A percentile compares a stretch with the other conserved stretches of the same genome.
Evolutionary conservation across 768 basidiomycete species (phyloP).

Genomic region (Trichaptum fuscoviolaceum): DNA sequence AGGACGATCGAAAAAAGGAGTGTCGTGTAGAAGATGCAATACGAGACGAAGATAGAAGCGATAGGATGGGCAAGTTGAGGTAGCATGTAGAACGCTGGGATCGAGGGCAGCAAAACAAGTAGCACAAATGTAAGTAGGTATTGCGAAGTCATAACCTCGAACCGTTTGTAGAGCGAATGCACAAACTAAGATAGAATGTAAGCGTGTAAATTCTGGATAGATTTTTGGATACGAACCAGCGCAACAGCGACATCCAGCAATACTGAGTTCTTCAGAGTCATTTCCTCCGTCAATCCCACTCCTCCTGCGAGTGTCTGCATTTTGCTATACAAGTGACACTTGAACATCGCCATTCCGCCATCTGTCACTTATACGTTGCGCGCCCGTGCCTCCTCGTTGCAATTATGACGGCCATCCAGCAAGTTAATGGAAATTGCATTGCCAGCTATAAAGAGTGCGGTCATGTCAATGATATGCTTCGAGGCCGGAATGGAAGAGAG

Average conservation of each 20-base stretch:
- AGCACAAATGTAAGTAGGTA: neutral
- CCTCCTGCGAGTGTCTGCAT: too few species aligned
- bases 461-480: too few species aligned
- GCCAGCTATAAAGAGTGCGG: too few species aligned
- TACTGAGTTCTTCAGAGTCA: too few species aligned
- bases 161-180: neutral
- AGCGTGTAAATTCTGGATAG: neutral
- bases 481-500: too few species aligned
- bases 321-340: too few species aligned
- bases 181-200: neutral
- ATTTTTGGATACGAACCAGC: neutral
- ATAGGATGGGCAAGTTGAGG: neutral
- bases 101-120: neutral
- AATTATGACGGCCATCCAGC: too few species aligned
- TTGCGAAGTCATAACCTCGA: neutral
- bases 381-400: too few species aligned
- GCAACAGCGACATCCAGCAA: neutral
- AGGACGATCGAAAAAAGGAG: constrained; percentile 17
- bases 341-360: too few species aligned
- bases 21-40: constrained; percentile 26
- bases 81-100: neutral
- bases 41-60: constrained; percentile 7
- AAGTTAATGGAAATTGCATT: too few species aligned
- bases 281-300: too few species aligned
- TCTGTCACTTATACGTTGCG: too few species aligned